Evolutionary conservation across 2,329 filamentous ascomycete genomes (phyloP), one percentile per base, ranked within the genome.

Genomic region (Zopfia rhizophila): DNA sequence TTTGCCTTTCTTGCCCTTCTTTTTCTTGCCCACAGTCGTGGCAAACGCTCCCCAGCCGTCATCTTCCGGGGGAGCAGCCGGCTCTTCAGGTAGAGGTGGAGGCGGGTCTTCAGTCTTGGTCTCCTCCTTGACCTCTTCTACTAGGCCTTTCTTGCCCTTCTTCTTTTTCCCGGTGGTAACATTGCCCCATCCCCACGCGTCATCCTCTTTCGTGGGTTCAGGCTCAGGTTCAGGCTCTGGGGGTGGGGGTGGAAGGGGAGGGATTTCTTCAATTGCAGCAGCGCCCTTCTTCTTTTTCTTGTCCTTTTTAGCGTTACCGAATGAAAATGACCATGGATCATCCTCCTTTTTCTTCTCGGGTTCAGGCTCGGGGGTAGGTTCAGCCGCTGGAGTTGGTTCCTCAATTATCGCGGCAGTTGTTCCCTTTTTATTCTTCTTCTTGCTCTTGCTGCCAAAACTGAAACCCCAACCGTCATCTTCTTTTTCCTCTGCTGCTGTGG

Each of bases 231-330:
- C 62, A 6, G 63, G 61, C 29, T 63, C 62, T 12, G 68, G 61
- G 18, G 35, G 43, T 54, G 38, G 3, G n/a, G n/a, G n/a, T n/a
- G n/a, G n/a, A n/a, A n/a, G n/a, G n/a, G 58, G 42, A 17, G 61
- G 53, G 8, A 45, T 39, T 14, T 58, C 54, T 14, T 62, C 61
- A 6, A 56, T 51, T 8, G 31, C 54, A 19, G 22, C 41, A 13
- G 51, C 62, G 49, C 68, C 66, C 53, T 70, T 68, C 56, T 69
- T 68, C 42, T 67, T 69, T n/a, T n/a, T n/a, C 51, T 68, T 69
- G 19, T 68, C 60, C 43, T 69, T 66, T 19, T 47, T 44, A 8
- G 41, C 28, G 29, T 41, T 49, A 2, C 60, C 65, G 53, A 65
- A 66, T 7, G 54, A 57, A 42, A 63, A 68, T 4, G 55, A 45